Base-by-base conservation (phyloP, 768 basidiomycete species). In the Boletus fagicola region DNA sequence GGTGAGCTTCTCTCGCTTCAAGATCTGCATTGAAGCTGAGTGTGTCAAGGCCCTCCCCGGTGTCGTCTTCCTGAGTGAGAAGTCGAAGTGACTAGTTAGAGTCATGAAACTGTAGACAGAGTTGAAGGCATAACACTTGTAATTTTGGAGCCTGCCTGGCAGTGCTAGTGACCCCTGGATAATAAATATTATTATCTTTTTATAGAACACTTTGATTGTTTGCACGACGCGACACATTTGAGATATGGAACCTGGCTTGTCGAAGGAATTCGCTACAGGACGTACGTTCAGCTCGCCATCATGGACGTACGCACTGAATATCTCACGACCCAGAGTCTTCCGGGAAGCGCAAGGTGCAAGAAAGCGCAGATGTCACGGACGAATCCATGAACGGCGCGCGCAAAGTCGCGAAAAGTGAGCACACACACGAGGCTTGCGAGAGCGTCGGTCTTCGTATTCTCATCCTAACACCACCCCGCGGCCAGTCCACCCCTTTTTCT, bases 61-160 rank as follows among this genome's bases (percentile, higher is more conserved):
- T 70, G 94, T 98, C 65, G 89, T 88, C 13, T 94, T 88, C 67
- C 76, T 98, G 66, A 94, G 91, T 61, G 86, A 90, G 75, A 95
- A 93, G 72, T 76, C 60, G 0, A 58, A 50, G 39, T 70, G 13
- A 67, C 47, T 57, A 31, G 59, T 56, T 50, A 49, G 50, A 56
- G 3, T 13, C 1, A 11, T 26, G 50, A 50, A 48, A n/a, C 45
- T 40, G 15, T 68, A 69, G 58, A 60, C 51, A 33, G 47, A 31
- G 12, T 24, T 10, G 30, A 35, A 33, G 24, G 46, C 22, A 51
- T 30, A 15, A 12, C 49, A 30, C 49, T 55, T 66, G 67, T 67
- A 68, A 35, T 53, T 54, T 48, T 51, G 11, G 51, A 16, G 56
- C 39, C 1, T 28, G 28, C n/a, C n/a, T n/a, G n/a, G n/a, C n/a